phyloP scores from a whole-genome alignment of 2,329 filamentous ascomycete genomes.

The Diaporthe helianthi region DNA sequence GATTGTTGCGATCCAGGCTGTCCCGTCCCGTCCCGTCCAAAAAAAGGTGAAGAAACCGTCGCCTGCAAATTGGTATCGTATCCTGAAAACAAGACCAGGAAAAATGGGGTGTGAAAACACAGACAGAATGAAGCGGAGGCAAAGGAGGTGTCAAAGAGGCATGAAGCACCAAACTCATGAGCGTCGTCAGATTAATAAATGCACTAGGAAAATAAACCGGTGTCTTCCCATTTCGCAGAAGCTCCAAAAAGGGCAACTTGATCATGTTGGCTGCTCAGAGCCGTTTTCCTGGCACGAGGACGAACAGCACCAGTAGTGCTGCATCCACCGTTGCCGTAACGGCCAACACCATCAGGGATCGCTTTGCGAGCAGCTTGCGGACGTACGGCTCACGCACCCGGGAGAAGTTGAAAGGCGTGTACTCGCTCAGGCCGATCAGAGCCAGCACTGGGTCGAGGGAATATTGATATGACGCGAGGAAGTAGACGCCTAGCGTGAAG shows the following conservation, averaged over 20 bases:
- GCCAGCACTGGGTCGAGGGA: constrained; percentile 92
- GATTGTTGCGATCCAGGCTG: not conserved
- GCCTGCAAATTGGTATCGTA: constrained; percentile 24
- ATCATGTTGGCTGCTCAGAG: constrained; percentile 55
- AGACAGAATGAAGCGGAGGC: constrained; percentile 1
- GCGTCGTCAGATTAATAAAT: constrained; percentile 24
- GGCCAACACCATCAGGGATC: constrained; percentile 80
- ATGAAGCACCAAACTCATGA: constrained; percentile 16
- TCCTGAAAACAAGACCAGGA: constrained; percentile 25
- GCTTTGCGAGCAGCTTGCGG: constrained; percentile 81
- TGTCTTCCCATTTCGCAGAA: constrained; percentile 9
- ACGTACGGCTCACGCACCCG: constrained; percentile 91
- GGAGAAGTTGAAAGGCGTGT: constrained; percentile 92
- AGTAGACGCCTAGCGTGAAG: constrained; percentile 90
- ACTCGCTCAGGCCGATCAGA: constrained; percentile 89
- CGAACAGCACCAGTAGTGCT: constrained; percentile 87
- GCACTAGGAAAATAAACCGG: not conserved
- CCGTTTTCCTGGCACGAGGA: constrained; percentile 89
- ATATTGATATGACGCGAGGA: constrained; percentile 91
- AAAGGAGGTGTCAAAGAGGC: not conserved
- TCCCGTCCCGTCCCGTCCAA: constrained; percentile 2
- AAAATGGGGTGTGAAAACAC: not conserved
- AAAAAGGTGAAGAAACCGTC: not conserved
- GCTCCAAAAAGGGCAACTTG: not conserved
- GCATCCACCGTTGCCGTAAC: constrained; percentile 80